Base-by-base conservation (phyloP, 2,329 filamentous ascomycete species). In the Penicillium sumatraense region DNA sequence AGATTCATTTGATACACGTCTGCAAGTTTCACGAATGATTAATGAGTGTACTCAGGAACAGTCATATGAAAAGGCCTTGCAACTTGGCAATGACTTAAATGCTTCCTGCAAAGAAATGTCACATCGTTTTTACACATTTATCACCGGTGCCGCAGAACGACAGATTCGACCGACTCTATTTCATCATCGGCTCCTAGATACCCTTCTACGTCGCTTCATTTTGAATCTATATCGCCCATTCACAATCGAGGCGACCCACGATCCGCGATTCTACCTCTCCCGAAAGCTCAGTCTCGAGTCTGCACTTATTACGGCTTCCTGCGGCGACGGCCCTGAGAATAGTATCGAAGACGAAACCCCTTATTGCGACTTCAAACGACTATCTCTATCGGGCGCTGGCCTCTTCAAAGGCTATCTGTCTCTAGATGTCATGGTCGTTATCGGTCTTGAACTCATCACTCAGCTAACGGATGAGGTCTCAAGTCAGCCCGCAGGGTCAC, bases 221-320 rank as follows among this genome's bases (percentile, higher is more conserved):
- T 16, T 63, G 6, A 53, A 54, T 38, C 40, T 65, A 1, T 53
- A 65, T 23, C 57, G 59, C 11, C 61, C 62, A 14, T 65, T 65
- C 27, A 48, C 51, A n/a, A 44, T 63, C 3, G 42, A 56, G 31
- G 57, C 59, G 9, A 31, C 26, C 6, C 51, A 53, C 14, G 61
- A 63, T 8, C 55, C 59, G 1, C 59, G 57, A 20, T 62, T 63
- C 42, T 60, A 62, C 29, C 52, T 62, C 2, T 55, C 59, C 11
- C 57, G 62, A 31, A 65, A 63, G 23, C 42, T 63, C 14, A 59
- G 60, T 31, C 27, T 63, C 2, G 58, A 61, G 18, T 61, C 60
- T 1, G 56, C 56, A 2, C 49, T 62, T 10, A 20, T 52, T 5
- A 56, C 55, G 31, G 51, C 56, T 21, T 62, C 60, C 5, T 57